Base-by-base conservation (phyloP, 352 stramenopile species). In the Thraustochytrium striatum region DNA sequence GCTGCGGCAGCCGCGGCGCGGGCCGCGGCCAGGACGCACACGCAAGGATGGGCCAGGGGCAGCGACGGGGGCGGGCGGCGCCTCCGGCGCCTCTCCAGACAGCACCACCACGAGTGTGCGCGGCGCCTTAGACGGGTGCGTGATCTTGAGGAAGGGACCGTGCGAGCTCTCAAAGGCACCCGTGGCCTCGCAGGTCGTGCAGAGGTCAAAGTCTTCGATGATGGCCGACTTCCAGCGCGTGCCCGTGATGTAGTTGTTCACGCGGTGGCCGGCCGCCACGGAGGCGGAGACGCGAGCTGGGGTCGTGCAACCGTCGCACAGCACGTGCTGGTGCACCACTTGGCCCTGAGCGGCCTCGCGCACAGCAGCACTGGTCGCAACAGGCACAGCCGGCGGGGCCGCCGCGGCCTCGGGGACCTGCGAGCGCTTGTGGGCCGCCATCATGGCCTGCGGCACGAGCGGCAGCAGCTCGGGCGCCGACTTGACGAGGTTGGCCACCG, bases 111-210 rank as follows among this genome's bases (percentile, higher is more conserved):
- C 58, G 25, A 80, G 38, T 28, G 59, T 59, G 25, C 85, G 84
- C 7, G 86, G 87, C 13, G 87, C 86, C 65, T 87, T 84, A 28
- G 78, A 33, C 7, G 89, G 87, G n/a, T 85, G 80, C n/a, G 83
- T 87, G 70, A 92, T 92, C 85, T 93, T 93, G 59, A 93, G 87
- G 81, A 90, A 92, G 25, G 88, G 89, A 41, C 88, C 86, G 39
- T 88, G 82, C 8, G 65, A 81, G 28, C 52, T 68, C 35, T 47
- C 53, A 81, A 84, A 90, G 68, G 88, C 84, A 36, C 85, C 86
- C 35, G 85, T 88, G 16, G 82, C 84, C 72, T 93, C 88, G 79
- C 89, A 94, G 8, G 57, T 80, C 69, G 87, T 84, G 72, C 89
- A 94, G 47, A 95, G 58, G 53, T 95, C 89, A 75, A 93, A 94